phyloP scores from a whole-genome alignment of 2,329 filamentous ascomycete species.

The Pseudogymnoascus sp. region DNA sequence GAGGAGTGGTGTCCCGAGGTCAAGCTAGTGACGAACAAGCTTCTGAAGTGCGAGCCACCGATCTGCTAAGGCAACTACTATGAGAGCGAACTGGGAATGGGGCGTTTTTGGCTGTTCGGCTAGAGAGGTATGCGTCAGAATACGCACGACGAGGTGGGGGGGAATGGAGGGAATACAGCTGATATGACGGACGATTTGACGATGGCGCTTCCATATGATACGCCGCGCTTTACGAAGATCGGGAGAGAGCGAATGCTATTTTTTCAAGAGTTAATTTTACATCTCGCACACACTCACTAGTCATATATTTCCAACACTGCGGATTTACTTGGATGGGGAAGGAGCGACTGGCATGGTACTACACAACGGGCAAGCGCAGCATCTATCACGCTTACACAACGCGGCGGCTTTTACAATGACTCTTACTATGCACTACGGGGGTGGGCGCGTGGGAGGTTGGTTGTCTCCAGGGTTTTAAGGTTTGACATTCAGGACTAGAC shows the following conservation, averaged over 20 bases:
- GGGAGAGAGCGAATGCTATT: background rate
- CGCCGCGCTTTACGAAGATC: background rate
- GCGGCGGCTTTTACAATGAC: background rate
- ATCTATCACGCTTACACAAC: background rate
- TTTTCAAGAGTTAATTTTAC: background rate
- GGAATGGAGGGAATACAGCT: background rate
- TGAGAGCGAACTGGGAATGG: background rate
- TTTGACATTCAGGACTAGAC: background rate
- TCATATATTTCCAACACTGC: background rate
- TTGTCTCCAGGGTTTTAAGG: background rate
- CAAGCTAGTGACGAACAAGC: constrained; percentile 3
- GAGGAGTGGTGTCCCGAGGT: constrained; percentile 30
- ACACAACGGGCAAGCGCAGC: background rate
- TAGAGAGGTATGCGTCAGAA: background rate
- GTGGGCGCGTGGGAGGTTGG: background rate
- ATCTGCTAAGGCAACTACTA: constrained; percentile 3
- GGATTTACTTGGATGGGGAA: background rate
- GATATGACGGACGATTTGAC: constrained; percentile 4
- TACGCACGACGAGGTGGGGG: background rate
- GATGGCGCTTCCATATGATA: constrained; percentile 5
- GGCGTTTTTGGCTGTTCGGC: background rate
- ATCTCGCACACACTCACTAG: background rate
- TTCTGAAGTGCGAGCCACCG: constrained; percentile 9
- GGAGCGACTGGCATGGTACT: background rate
- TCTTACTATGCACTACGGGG: background rate